Evolutionary conservation across 1,139 yeast genomes (phyloP), one percentile per base, ranked within the genome.

Genomic region (Taphrina betulina): DNA sequence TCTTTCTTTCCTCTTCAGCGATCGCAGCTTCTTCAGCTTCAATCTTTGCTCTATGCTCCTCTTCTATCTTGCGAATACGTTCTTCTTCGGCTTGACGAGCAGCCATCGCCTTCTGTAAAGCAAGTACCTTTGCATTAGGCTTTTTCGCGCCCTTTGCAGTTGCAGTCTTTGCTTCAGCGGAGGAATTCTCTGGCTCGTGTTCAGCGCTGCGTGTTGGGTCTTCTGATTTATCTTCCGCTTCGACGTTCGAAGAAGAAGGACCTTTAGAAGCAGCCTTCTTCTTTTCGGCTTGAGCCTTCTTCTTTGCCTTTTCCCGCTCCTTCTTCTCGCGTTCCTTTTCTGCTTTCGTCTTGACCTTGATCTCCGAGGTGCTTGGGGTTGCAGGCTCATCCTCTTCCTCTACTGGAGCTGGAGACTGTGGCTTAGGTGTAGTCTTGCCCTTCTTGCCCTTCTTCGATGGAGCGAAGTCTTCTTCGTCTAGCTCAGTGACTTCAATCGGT

Each of bases 241-340:
- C 45, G 26, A 34, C 41, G 19, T 26, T 19, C n/a, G 79, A 77
- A 61, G 76, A 75, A 59, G 77, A 79, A 66, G 26, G 26, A 8
- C 20, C 36, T 20, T 29, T 22, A 3, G 81, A 82, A 58, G 83
- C 86, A 26, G 87, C 85, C 71, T 88, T 90, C 79, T 89, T 60
- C 34, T 61, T 60, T 54, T 61, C 62, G 54, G 58, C 44, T 60
- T 90, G 72, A 81, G 84, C 95, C 75, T 88, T 89, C 85, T 92
- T 92, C 72, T 82, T 80, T 66, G 85, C 88, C 77, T 92, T 94
- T 71, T 92, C 98, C 63, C 86, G 86, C 74, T 92, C 99, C 72
- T 92, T 94, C 85, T 90, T 92, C 70, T 92, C 95, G 72, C 81
- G 85, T 73, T 92, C 99, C 77, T 92, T 94, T 69, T 92, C 98